Base-by-base conservation (phyloP, 768 basidiomycete genomes). In the Suillus sp. region DNA sequence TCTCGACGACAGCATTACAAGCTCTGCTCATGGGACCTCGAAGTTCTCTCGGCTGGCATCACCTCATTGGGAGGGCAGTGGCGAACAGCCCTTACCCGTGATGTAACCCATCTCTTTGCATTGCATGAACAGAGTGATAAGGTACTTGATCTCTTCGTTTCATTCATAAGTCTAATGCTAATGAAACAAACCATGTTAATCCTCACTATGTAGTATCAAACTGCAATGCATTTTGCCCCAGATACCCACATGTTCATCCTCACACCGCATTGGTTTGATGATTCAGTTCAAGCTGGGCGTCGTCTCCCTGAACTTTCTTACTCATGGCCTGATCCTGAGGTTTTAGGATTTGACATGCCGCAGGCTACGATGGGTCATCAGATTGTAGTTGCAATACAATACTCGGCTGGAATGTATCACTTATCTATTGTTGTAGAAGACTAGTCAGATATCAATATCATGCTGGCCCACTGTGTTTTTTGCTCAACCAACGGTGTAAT, bases 191-290 rank as follows among this genome's bases (percentile, higher is more conserved):
- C 35, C 9, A 9, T 35, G 10, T 35, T 35, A 35, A 35, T 11
- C 40, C n/a, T n/a, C n/a, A n/a, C n/a, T n/a, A n/a, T n/a, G 18
- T 37, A 81, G 71, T 83, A 81, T 68, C 71, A 77, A 38, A 80
- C 77, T 2, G 81, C 82, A 32, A 77, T 89, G 66, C 85, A 89
- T 66, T 87, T 83, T 72, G 82, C 85, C 58, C 74, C 83, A 4
- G 76, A 82, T 56, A 87, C 86, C 0, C 75, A 79, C 11, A 83
- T 95, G 69, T 85, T 81, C 58, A 78, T 93, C 10, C 70, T 96
- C 22, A 81, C 94, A 0, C 95, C 95, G 0, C 92, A 95, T 65
- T 97, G 95, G 95, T 95, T 95, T 64, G 92, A 95, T 67, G 93
- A 95, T 67, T 82, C 83, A 3, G 81, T 91, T 22, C 80, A 84